Base-by-base conservation (phyloP, 2,329 filamentous ascomycete genomes). In the Metarhizium rileyi region DNA sequence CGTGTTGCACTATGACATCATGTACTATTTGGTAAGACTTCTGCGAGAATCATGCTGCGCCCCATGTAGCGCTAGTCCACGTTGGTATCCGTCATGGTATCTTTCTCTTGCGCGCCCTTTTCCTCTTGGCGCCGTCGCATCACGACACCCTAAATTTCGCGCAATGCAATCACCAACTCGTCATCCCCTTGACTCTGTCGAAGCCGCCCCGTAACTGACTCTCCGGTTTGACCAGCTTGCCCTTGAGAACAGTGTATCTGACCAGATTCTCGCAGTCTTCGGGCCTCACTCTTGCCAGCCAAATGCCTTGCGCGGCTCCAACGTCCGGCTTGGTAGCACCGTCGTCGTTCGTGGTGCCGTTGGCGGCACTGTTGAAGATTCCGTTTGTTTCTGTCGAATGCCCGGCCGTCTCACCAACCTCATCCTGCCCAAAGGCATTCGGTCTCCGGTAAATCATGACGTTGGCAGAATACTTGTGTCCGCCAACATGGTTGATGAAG, bases 381-480 rank as follows among this genome's bases (percentile, higher is more conserved):
- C 64, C 35, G 20, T 58, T 35, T 63, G 42, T 12, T 14, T 12
- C 38, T 23, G 7, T 38, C 20, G 35, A 38, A 38, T 42, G 16
- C 25, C 20, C 38, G 8, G 6, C 22, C 22, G 48, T 44, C 58
- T 35, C 64, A 57, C 2, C 47, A 14, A 28, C 50, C 3, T 69
- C 69, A 50, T 80, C 77, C 40, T 77, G 57, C 0, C 76, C 77
- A 59, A 80, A 81, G 1, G 78, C 73, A 57, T 81, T 72, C 6
- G 71, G 73, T 48, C 77, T 76, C 9, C 93, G 79, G 66, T 98
- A 97, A 1, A 98, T 75, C 73, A 98, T 87, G 58, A 97, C 81
- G 61, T 98, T 98, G 26, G 93, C 93, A 44, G 84, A 83, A 70
- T 95, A 97, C 71, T 96, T 96, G 73, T 98, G 93, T 0, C 93